Base-by-base conservation (phyloP, 805 yeast genomes). In the Myxozyma melibiosi region DNA sequence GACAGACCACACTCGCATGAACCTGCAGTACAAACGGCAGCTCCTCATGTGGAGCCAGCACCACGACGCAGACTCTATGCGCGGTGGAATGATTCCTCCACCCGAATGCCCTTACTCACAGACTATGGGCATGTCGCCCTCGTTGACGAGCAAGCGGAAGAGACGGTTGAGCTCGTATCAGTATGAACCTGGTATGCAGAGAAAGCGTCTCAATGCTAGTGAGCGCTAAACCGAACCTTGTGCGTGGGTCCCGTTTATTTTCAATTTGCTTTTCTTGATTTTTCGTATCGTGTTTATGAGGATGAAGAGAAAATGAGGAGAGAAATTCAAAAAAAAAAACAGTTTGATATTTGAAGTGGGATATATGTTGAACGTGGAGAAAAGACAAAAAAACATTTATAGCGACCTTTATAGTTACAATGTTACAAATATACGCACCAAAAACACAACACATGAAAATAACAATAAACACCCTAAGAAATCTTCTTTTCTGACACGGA, bases 51-150 rank as follows among this genome's bases (percentile, higher is more conserved):
- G 11, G 28, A 35, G 43, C 16, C 50, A 43, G 24, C 35, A 37
- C 16, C 42, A 25, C 14, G 42, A 44, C 25, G 13, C 9, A 2
- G 28, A 8, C 8, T 16, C 48, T 8, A n/a, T 24, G 31, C 11
- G 27, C n/a, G 37, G 14, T 2, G 5, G 31, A 6, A 43, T 51
- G 50, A 28, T 38, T 34, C 55, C 55, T 13, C 55, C 55, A 6
- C 55, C 55, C n/a, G 55, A 51, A 27, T 51, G 55, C 20, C 55
- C 55, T 25, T 51, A 16, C 25, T 51, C 55, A 6, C 50, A 51
- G 28, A 45, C 49, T n/a, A 42, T 51, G 41, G 35, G 42, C 3
- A 24, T 51, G 55, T 11, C 42, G 7, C n/a, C 37, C 24, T 11
- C 40, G 7, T 14, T 42, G 24, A 28, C 43, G 18, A 51, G 33